Conservation (phyloP, 2,329 filamentous ascomycete species). For the Phoma sp. region DNA sequence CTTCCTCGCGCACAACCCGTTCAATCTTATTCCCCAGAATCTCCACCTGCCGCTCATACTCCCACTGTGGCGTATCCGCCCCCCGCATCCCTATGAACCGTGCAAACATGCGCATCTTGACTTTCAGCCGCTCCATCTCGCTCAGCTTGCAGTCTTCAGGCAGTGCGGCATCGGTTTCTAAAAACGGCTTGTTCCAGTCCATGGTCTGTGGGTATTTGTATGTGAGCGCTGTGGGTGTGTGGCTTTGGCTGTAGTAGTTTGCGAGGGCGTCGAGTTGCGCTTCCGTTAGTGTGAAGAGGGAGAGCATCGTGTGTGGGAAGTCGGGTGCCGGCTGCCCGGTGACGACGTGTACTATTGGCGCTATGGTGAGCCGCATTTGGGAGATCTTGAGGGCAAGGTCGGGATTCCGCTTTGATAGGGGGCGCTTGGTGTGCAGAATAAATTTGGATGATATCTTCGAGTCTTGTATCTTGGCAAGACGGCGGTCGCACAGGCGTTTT, state of each 20-base stretch:
- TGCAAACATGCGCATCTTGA: conserved; percentile 75
- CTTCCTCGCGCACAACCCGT: conserved; percentile 33
- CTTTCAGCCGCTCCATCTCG: conserved; percentile 50
- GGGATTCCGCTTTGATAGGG: conserved; percentile 44
- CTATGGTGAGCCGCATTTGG: conserved; percentile 71
- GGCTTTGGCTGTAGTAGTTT: conserved; percentile 75
- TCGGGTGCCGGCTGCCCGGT: conserved; percentile 68
- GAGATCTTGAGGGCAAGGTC: conserved; percentile 67
- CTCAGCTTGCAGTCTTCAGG: conserved; percentile 37
- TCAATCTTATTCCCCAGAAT: conserved; percentile 36
- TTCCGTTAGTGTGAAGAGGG: conserved; percentile 78
- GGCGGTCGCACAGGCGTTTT: conserved; percentile 19
- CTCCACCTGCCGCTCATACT: conserved; percentile 53
- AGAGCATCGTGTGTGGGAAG: conserved; percentile 72
- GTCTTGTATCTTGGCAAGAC: conserved; percentile 9
- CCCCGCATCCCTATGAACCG: conserved; percentile 76
- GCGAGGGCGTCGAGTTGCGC: conserved; percentile 73
- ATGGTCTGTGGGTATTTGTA: conserved; percentile 73
- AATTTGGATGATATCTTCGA: neutral
- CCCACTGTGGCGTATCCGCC: conserved; percentile 61
- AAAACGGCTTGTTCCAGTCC: conserved; percentile 61
- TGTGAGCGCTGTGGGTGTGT: conserved; percentile 59
- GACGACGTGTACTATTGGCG: conserved; percentile 67
- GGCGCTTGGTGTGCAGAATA: conserved; percentile 16
- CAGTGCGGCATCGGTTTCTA: conserved; percentile 32